Percentiles rank a stretch among this genome's conserved stretches.
These are phyloP conservation scores for Aspergillus biplanus DNA, from an alignment of 495 filamentous ascomycete genomes.

Conservation along the genomic window DNA sequence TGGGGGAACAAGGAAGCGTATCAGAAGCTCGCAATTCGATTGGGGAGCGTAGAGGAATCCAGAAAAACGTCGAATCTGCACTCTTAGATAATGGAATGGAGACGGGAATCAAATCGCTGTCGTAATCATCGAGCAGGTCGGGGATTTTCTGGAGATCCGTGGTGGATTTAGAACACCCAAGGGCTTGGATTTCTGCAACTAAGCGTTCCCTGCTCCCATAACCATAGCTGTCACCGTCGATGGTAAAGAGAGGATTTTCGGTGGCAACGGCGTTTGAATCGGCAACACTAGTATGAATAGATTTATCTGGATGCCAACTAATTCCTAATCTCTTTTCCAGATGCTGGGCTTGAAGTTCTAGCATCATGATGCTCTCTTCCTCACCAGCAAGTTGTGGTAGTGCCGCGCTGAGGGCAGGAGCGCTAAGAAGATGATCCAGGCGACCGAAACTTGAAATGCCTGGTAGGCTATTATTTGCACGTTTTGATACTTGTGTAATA, in stretches of 20 bases:
- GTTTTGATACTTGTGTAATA: constrained; percentile 34
- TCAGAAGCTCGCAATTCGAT: constrained; percentile 30
- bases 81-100: constrained; percentile 8
- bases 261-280: constrained; percentile 23
- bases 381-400: constrained; percentile 30
- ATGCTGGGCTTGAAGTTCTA: constrained; percentile 28
- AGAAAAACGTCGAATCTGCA: constrained; percentile 30
- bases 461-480: constrained; percentile 29
- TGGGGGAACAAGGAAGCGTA: constrained; percentile 13
- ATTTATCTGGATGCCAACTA: constrained; percentile 25
- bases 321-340: constrained; percentile 40
- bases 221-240: constrained; percentile 33
- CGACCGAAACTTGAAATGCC: constrained; percentile 25
- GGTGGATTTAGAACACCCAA: constrained; percentile 39
- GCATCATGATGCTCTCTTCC: constrained; percentile 27
- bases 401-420: constrained; percentile 21
- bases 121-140: constrained; percentile 39
- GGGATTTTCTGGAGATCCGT: constrained; percentile 31
- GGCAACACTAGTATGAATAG: constrained; percentile 26
- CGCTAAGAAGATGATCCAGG: constrained; percentile 26
- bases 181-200: constrained; percentile 31
- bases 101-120: constrained; percentile 29
- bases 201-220: constrained; percentile 35
- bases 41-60: constrained; percentile 37
- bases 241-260: constrained; percentile 31